phyloP scores from a whole-genome alignment of 257 asterid species.

The Leptodermis oblonga region DNA sequence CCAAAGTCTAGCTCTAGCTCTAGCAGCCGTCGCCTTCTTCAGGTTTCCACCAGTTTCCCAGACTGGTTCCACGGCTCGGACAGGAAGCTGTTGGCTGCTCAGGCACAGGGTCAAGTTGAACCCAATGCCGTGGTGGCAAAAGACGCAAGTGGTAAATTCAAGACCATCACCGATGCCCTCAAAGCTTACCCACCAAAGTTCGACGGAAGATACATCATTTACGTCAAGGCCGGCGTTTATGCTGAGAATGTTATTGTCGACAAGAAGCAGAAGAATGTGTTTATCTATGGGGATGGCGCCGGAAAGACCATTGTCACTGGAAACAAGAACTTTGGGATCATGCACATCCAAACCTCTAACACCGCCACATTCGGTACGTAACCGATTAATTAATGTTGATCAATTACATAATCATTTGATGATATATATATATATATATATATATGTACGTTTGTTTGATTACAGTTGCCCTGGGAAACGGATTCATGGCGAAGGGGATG shows the following conservation, averaged over 20 bases:
- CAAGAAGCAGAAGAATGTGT: constrained; percentile 41
- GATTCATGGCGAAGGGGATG: constrained; percentile 52
- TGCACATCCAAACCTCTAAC: constrained; percentile 37
- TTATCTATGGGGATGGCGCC: constrained; percentile 81
- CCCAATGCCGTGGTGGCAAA: constrained; percentile 59
- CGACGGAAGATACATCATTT: constrained; percentile 47
- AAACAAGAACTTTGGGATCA: constrained; percentile 20
- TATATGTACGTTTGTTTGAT: neutral
- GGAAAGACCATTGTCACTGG: constrained; percentile 56
- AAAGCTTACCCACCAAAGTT: constrained; percentile 44
- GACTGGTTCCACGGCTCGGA: constrained; percentile 52
- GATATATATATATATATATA: no score
- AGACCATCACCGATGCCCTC: constrained; percentile 41
- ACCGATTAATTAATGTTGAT: neutral
- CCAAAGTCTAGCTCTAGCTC: neutral
- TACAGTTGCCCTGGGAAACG: constrained; percentile 33
- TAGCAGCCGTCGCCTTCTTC: constrained; percentile 27
- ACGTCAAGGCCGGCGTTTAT: constrained; percentile 69
- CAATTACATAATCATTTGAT: neutral
- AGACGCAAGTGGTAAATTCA: constrained; percentile 63
- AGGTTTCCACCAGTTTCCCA: constrained; percentile 33
- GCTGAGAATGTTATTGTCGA: constrained; percentile 43
- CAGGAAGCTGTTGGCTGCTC: constrained; percentile 41
- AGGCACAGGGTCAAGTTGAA: neutral
- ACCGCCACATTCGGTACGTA: constrained; percentile 57